Evolutionary conservation across 345 rosid genomes (phyloP).

Genomic region (Camelina laxa): DNA sequence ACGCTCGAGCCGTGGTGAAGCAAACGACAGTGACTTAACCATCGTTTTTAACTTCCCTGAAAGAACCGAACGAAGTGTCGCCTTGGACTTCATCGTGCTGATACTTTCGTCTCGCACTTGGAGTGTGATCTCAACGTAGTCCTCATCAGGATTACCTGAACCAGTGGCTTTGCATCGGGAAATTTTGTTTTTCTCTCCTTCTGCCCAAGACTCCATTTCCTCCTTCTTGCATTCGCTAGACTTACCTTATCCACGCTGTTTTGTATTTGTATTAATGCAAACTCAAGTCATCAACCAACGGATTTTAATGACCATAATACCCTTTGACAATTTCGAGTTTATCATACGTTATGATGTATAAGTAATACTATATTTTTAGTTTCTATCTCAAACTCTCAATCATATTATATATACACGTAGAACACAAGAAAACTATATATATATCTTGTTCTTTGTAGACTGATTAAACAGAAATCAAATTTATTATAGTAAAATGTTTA

Average conservation of each 20-base stretch:
- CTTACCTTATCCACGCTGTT: neutral
- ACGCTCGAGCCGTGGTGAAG: conserved; percentile 51
- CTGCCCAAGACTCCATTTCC: conserved; percentile 29
- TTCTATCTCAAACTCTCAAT: neutral
- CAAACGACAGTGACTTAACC: conserved; percentile 47
- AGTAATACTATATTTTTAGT: neutral
- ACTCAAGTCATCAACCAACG: neutral
- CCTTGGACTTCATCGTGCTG: conserved; percentile 43
- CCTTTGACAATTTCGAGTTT: neutral
- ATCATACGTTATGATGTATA: neutral
- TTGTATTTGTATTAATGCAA: conserved; percentile 4
- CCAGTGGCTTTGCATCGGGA: conserved; percentile 16
- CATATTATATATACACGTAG: neutral
- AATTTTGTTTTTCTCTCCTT: conserved; percentile 17
- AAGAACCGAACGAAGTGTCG: conserved; percentile 42
- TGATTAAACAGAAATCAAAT: neutral
- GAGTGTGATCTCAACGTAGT: conserved; percentile 64
- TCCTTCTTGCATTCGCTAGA: conserved; percentile 7
- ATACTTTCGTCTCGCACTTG: conserved; percentile 55
- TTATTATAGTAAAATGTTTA: neutral
- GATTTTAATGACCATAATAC: neutral
- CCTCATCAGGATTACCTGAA: conserved; percentile 20
- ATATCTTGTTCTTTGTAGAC: neutral
- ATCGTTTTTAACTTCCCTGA: conserved; percentile 65
- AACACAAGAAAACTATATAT: no score